Percentiles rank a stretch among this genome's conserved stretches.
Evolutionary conservation across 1,284 basidiomycete species (phyloP).

Genomic region (Stereum hirsutum): DNA sequence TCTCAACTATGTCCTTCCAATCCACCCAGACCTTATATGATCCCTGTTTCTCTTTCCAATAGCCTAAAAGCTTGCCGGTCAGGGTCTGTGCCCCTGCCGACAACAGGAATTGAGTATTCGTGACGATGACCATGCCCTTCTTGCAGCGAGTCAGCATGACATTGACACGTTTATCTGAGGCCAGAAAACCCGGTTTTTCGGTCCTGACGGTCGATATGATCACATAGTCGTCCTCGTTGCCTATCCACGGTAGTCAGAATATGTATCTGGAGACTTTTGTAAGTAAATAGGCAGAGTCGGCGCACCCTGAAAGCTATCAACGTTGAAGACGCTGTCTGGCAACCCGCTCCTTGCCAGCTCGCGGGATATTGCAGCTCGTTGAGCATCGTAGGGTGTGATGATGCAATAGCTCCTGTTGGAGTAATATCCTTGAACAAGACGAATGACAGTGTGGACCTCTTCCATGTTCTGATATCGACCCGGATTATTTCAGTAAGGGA

Average conservation of each 20-base stretch:
- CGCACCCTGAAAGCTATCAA: slow-evolving; percentile 38
- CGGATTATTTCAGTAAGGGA: not conserved
- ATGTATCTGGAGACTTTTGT: too few species aligned
- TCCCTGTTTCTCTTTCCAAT: slow-evolving; percentile 13
- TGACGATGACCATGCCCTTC: slow-evolving; percentile 32
- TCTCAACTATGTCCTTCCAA: slow-evolving; percentile 12
- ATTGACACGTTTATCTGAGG: slow-evolving; percentile 29
- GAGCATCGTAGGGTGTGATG: slow-evolving; percentile 40
- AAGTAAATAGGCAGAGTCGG: not conserved
- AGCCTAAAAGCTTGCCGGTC: slow-evolving; percentile 20
- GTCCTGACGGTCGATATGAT: slow-evolving; percentile 36
- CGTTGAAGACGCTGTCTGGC: slow-evolving; percentile 30
- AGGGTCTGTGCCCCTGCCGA: slow-evolving; percentile 21
- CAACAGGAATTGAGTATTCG: slow-evolving; percentile 25
- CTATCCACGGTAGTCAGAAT: too few species aligned
- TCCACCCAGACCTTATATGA: slow-evolving; percentile 13
- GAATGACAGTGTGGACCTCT: slow-evolving; percentile 29
- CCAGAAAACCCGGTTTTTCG: slow-evolving; percentile 30
- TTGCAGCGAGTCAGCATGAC: slow-evolving; percentile 39
- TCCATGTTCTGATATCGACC: slow-evolving; percentile 26
- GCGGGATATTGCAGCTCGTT: slow-evolving; percentile 27
- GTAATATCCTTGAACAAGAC: slow-evolving; percentile 30
- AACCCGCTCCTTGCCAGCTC: slow-evolving; percentile 21
- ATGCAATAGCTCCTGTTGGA: slow-evolving; percentile 24
- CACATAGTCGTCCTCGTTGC: slow-evolving; percentile 34